Evolutionary conservation across 768 basidiomycete species (phyloP).

Genomic region (Amanita exitialis): DNA sequence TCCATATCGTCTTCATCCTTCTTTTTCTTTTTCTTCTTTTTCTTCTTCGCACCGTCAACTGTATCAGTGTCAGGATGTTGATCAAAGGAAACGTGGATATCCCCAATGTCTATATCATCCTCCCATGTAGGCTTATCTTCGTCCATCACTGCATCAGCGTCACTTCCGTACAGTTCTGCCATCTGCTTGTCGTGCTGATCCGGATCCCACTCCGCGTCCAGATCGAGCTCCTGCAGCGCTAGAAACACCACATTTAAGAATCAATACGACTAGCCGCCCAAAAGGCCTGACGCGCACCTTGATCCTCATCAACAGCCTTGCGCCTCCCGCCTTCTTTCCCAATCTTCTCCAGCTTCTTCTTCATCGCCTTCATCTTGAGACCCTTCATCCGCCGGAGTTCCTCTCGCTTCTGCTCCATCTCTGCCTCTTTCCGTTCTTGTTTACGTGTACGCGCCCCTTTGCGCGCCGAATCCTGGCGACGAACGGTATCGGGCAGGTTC

Average conservation of each 20-base stretch:
- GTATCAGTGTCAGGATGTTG: slow-evolving; percentile 14
- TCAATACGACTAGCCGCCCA: not conserved
- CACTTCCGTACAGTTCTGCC: slow-evolving; percentile 57
- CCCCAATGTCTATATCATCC: slow-evolving; percentile 78
- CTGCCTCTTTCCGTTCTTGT: slow-evolving; percentile 73
- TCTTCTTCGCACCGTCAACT: slow-evolving; percentile 29
- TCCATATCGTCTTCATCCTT: slow-evolving; percentile 27
- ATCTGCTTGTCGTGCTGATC: slow-evolving; percentile 78
- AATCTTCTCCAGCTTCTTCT: slow-evolving; percentile 64
- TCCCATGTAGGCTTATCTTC: slow-evolving; percentile 80
- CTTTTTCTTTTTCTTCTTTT: slow-evolving; percentile 42
- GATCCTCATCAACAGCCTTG: slow-evolving; percentile 28
- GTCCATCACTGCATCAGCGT: slow-evolving; percentile 23
- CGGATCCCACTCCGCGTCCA: slow-evolving; percentile 93
- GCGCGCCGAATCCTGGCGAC: slow-evolving; percentile 66
- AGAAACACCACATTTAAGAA: slow-evolving; percentile 13
- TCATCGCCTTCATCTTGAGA: slow-evolving; percentile 79
- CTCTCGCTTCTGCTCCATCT: slow-evolving; percentile 62
- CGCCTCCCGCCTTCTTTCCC: slow-evolving; percentile 53
- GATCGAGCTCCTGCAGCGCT: slow-evolving; percentile 64
- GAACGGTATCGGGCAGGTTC: slow-evolving; percentile 47
- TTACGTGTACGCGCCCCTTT: slow-evolving; percentile 78
- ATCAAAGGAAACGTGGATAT: slow-evolving; percentile 36
- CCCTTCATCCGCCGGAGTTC: slow-evolving; percentile 74
- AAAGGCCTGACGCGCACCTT: slow-evolving; percentile 16